Evolutionary conservation across 768 basidiomycete genomes (phyloP), one percentile per base, ranked within the genome.

Genomic region (Trametes villosa): DNA sequence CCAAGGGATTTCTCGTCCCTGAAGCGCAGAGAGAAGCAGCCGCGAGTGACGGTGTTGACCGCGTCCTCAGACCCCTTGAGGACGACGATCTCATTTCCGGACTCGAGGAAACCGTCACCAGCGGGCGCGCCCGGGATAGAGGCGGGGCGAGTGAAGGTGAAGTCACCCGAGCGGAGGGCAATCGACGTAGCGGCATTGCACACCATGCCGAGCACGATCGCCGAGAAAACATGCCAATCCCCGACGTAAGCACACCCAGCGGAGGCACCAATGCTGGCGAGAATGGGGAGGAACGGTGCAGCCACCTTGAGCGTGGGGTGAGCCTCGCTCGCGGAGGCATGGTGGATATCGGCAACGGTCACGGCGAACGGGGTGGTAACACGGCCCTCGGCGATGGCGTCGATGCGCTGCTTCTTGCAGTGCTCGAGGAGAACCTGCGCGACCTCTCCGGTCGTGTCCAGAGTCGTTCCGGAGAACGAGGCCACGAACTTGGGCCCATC

Each of bases 121-220:
- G 58, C 38, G 9, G 63, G 58, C 1, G 57, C 57, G 13, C 62
- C 62, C 3, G 46, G 46, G 2, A 58, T 49, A 15, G 42, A 29
- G 20, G 12, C 30, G 22, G 57, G 58, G 17, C 45, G 59, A 18
- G 41, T 46, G 58, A 64, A 59, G 12, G 59, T 60, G 38, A 60
- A 51, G 36, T 53, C 52, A 42, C 63, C 54, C 9, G 47, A 22
- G 6, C 54, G 24, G 15, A 64, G 57, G 34, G 11, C 9, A 24
- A 11, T 24, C 3, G 53, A 59, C 27, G 55, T 52, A 4, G 41
- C 41, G 26, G 49, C 63, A 22, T 52, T 52, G 31, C 45, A 49
- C 12, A 60, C 15, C 53, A 64, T 64, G 30, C 58, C 63, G 27
- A 52, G 26, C 5, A 60, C 42, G 50, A 64, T 59, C 54, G 56